phyloP scores from a whole-genome alignment of 2,329 filamentous ascomycete genomes.

The Pseudocercospora fijiensis region DNA sequence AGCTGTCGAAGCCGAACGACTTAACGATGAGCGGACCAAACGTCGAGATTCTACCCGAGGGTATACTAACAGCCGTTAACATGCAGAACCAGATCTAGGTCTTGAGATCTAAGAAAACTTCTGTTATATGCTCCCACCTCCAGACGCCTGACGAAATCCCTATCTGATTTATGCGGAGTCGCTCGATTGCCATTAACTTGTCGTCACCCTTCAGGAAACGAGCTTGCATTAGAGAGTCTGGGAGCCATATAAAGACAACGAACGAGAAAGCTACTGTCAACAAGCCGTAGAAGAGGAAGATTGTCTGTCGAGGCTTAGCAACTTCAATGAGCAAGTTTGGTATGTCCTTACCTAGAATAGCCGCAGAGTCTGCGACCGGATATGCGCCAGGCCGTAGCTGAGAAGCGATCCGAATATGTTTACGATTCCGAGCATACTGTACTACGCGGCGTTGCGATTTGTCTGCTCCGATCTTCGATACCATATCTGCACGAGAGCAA shows the following conservation, averaged over 20 bases:
- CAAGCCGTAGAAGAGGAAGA: conserved; percentile 23
- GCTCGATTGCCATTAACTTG: conserved; percentile 59
- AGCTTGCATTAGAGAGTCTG: conserved; percentile 9
- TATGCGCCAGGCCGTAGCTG: conserved; percentile 32
- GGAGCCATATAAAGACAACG: conserved; percentile 44
- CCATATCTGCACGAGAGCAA: conserved; percentile 32
- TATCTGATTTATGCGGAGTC: conserved; percentile 47
- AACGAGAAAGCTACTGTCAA: conserved; percentile 53
- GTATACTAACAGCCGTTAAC: conserved; percentile 49
- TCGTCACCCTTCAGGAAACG: conserved; percentile 56
- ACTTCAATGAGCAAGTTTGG: not conserved
- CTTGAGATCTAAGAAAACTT: conserved; percentile 58
- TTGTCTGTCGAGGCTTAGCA: conserved; percentile 10
- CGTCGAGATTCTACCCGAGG: conserved; percentile 58
- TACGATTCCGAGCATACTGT: conserved; percentile 34
- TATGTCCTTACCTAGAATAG: conserved; percentile 20
- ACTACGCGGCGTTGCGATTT: conserved; percentile 23
- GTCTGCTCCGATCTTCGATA: conserved; percentile 31
- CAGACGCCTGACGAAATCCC: conserved; percentile 46
- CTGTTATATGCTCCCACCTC: conserved; percentile 56
- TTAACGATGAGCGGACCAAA: conserved; percentile 61
- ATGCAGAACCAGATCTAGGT: conserved; percentile 58
- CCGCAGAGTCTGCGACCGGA: conserved; percentile 25
- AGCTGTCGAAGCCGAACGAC: conserved; percentile 57
- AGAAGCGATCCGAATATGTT: conserved; percentile 36